Percentiles rank a stretch among this genome's conserved stretches.
phyloP scores from a whole-genome alignment of 805 yeast genomes.

The Lipomyces spencermartinsiae region DNA sequence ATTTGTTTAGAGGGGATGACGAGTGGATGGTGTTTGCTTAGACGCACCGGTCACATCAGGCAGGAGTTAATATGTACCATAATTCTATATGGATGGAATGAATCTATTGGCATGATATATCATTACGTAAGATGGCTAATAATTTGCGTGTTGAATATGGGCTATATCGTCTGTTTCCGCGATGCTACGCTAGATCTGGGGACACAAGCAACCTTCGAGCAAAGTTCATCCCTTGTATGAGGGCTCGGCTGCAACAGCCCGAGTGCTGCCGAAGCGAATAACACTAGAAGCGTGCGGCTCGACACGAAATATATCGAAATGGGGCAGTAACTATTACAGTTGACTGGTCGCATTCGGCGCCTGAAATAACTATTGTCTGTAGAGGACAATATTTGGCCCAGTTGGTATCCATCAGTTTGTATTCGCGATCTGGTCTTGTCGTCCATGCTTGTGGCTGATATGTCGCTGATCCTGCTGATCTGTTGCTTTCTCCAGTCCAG shows the following conservation, averaged over 20 bases:
- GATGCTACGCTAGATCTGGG: too few species aligned
- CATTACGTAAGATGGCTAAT: neutral
- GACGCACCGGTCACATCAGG: neutral
- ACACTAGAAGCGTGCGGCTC: neutral
- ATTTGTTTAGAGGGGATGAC: constrained; percentile 12
- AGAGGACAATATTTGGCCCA: neutral
- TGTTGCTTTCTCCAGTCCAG: neutral
- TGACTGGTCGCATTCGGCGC: neutral
- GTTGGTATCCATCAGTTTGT: neutral
- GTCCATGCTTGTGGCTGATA: neutral
- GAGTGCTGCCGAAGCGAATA: too few species aligned
- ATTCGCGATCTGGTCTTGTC: neutral
- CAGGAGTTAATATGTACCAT: neutral
- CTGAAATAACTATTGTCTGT: neutral
- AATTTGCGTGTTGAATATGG: too few species aligned
- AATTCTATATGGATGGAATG: neutral
- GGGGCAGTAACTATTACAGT: too few species aligned
- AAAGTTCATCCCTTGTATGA: too few species aligned
- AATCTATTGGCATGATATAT: neutral
- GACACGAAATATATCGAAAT: neutral
- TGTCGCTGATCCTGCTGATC: neutral
- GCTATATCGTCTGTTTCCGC: too few species aligned
- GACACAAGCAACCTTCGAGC: too few species aligned
- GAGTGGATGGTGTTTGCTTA: constrained; percentile 24
- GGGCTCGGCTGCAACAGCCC: too few species aligned